phyloP scores from a whole-genome alignment of 2,329 filamentous ascomycete genomes.

The Colletotrichum gloeosporioides region DNA sequence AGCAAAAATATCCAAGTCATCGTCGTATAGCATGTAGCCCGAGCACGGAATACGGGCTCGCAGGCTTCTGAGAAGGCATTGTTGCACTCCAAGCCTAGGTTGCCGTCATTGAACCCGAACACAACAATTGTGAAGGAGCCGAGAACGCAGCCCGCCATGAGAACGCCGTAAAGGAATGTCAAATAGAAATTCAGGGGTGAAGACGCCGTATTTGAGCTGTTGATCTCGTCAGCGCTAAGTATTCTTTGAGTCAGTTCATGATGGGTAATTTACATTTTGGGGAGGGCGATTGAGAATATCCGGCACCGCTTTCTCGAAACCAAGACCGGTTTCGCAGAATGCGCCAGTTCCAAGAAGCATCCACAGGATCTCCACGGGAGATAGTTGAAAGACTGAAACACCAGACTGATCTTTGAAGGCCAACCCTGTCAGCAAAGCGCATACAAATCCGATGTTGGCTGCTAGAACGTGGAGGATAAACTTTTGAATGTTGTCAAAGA shows the following conservation, averaged over 20 bases:
- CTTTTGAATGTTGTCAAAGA: constrained; percentile 80
- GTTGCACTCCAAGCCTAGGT: constrained; percentile 68
- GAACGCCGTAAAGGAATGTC: constrained; percentile 75
- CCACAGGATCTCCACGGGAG: constrained; percentile 81
- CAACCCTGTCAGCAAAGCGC: constrained; percentile 72
- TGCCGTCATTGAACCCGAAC: constrained; percentile 61
- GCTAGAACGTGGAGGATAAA: constrained; percentile 74
- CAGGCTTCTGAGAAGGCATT: constrained; percentile 58
- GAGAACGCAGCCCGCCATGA: constrained; percentile 70
- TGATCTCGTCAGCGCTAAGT: background rate
- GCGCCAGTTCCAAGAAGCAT: constrained; percentile 82
- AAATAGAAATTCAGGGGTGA: constrained; percentile 68
- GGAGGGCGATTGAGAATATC: constrained; percentile 74
- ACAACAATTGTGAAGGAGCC: constrained; percentile 68
- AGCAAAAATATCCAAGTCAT: constrained; percentile 80
- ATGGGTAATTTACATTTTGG: constrained; percentile 38
- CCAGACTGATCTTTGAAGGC: constrained; percentile 70
- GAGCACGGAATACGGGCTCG: constrained; percentile 71
- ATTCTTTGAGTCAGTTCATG: background rate
- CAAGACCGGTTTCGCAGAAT: constrained; percentile 78
- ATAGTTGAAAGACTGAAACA: constrained; percentile 75
- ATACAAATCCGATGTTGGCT: constrained; percentile 75
- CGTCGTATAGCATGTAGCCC: constrained; percentile 75
- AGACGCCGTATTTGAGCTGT: constrained; percentile 64
- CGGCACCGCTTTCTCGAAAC: constrained; percentile 72